Evolutionary conservation across 495 filamentous ascomycete species (phyloP).

Genomic region (Pseudevernia furfuracea): DNA sequence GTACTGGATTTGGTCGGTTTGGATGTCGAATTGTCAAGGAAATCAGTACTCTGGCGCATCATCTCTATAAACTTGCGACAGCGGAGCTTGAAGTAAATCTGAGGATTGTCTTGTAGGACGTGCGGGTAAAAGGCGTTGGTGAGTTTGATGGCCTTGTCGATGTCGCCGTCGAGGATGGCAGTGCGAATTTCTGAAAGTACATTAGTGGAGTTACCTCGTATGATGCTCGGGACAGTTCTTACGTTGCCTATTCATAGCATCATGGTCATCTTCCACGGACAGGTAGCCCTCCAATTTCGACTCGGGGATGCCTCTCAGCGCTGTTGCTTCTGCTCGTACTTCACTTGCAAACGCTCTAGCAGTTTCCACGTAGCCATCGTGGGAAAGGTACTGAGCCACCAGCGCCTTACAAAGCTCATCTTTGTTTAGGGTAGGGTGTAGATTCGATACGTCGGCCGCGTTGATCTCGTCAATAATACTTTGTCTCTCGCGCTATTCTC

Average conservation of each 20-base stretch:
- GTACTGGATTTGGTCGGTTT: slow-evolving; percentile 35
- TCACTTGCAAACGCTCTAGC: slow-evolving; percentile 83
- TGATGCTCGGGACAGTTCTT: slow-evolving; percentile 26
- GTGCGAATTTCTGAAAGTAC: slow-evolving; percentile 61
- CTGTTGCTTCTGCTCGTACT: slow-evolving; percentile 60
- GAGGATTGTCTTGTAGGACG: slow-evolving; percentile 75
- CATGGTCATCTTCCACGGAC: slow-evolving; percentile 75
- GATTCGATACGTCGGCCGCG: slow-evolving; percentile 40
- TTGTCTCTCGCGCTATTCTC: slow-evolving; percentile 51
- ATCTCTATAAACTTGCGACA: slow-evolving; percentile 95
- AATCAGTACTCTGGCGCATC: slow-evolving; percentile 73
- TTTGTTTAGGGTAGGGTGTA: slow-evolving; percentile 65
- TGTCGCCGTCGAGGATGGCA: slow-evolving; percentile 86
- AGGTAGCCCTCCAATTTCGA: slow-evolving; percentile 48
- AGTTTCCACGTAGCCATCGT: slow-evolving; percentile 96
- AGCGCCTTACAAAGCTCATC: slow-evolving; percentile 71
- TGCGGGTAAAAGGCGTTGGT: slow-evolving; percentile 71
- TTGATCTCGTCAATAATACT: slow-evolving; percentile 51
- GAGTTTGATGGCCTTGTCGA: slow-evolving; percentile 79
- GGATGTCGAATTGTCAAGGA: slow-evolving; percentile 37
- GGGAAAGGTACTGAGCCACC: slow-evolving; percentile 81
- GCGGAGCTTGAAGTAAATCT: slow-evolving; percentile 82
- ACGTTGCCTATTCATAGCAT: slow-evolving; percentile 85
- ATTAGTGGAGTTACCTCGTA: slow-evolving; percentile 19
- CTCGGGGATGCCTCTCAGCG: slow-evolving; percentile 49